Evolutionary conservation across 2,329 filamentous ascomycete species (phyloP).

Genomic region (Pseudocercospora eumusae): DNA sequence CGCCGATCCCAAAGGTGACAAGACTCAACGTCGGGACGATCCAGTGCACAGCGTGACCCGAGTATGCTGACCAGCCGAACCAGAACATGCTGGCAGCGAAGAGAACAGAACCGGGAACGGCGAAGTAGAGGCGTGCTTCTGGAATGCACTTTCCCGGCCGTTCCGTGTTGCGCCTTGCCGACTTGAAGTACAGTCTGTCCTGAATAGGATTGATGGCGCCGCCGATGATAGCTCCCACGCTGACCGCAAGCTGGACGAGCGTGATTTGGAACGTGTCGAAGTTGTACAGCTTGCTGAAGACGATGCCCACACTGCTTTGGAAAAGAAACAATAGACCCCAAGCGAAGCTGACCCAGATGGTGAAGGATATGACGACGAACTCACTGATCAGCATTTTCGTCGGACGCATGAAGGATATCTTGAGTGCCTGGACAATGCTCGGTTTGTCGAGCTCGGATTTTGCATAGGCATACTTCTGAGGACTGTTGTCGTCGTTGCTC

Average conservation of each 20-base stretch:
- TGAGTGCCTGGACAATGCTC: constrained; percentile 26
- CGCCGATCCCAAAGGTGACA: constrained; percentile 53
- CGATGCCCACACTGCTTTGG: constrained; percentile 46
- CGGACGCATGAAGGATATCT: constrained; percentile 36
- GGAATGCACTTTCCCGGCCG: constrained; percentile 38
- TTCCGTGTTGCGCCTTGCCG: constrained; percentile 36
- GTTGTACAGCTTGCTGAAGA: constrained; percentile 41
- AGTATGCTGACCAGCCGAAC: constrained; percentile 53
- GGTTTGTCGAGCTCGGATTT: constrained; percentile 30
- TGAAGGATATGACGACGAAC: constrained; percentile 37
- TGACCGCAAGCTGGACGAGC: constrained; percentile 45
- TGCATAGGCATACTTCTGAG: constrained; percentile 23
- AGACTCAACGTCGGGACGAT: constrained; percentile 53
- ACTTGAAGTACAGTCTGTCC: constrained; percentile 44
- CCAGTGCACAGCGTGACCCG: constrained; percentile 38
- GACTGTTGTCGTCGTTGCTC: constrained; percentile 13
- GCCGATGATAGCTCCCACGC: constrained; percentile 46
- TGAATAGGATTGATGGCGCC: constrained; percentile 41
- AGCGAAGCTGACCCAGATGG: constrained; percentile 48
- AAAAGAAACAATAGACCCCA: constrained; percentile 49
- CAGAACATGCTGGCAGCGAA: constrained; percentile 50
- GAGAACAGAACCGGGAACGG: constrained; percentile 46
- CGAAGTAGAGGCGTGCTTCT: constrained; percentile 47
- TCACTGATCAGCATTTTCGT: constrained; percentile 34
- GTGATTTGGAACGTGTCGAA: constrained; percentile 44